Evolutionary conservation across 2,329 filamentous ascomycete species (phyloP), one percentile per base, ranked within the genome.

Genomic region (Colletotrichum sp.): DNA sequence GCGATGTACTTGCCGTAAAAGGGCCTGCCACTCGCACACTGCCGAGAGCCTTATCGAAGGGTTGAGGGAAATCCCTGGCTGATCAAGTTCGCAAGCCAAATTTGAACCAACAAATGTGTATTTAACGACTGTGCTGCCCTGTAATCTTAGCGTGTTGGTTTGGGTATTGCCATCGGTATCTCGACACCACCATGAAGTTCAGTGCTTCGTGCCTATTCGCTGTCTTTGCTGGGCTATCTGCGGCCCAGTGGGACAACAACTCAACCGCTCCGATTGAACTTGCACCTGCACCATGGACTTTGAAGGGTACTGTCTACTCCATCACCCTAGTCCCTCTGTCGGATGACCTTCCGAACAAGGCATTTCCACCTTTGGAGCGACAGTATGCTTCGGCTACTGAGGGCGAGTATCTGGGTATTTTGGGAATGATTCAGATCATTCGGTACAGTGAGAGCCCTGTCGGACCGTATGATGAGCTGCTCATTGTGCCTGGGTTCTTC

Each of bases 381-480:
- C 49, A 73, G 10, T 30, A 63, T 16, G 28, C 71, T 15, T 69
- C 65, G 13, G 71, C 64, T 9, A 21, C 21, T 2, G 82, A 83
- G 3, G 86, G 85, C 16, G 79, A 81, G 55, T 83, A 86, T 13
- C 78, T 84, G 18, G 88, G 88, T 24, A 88, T 88, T 1, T 72
- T 89, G 8, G 83, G 86, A 72, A 87, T 88, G 82, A 81, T 90
- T 21, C 88, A 90, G 81, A 80, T 91, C 68, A 83, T 91, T 28
- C 85, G 88, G 12, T 91, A 91, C 78, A 83, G 80, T 1, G 85
- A 89, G 24, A 88, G 85, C 7, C 89, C 89, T 1, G 88, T 89
- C 4, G 89, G 89, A 0, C 84, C 88, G 0, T 91, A 91, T 72
- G 89, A 91, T 77, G 89, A 91, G 80, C 80, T 91, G 69, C 80